These are phyloP conservation scores for Magnusiomyces suaveolens DNA, from an alignment of 1,139 yeast genomes.

Conservation along the genomic window DNA sequence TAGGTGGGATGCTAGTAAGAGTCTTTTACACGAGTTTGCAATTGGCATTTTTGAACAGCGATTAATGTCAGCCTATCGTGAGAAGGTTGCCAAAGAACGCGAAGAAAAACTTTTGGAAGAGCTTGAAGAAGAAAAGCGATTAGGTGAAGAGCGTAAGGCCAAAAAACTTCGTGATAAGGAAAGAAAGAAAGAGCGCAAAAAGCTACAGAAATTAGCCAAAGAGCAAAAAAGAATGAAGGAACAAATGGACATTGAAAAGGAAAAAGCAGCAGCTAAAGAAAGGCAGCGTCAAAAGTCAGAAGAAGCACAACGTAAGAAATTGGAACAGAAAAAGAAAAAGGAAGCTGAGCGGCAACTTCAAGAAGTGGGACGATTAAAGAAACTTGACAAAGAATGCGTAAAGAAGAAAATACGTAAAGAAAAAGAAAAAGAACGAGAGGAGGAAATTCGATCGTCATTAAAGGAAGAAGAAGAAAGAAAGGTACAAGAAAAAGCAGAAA, in stretches of 20 bases:
- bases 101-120: slow-evolving; percentile 66
- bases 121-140: slow-evolving; percentile 65
- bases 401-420: slow-evolving; percentile 31
- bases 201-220: slow-evolving; percentile 56
- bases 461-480: slow-evolving; percentile 20
- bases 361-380: slow-evolving; percentile 29
- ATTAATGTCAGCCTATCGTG: slow-evolving; percentile 62
- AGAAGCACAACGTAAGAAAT: slow-evolving; percentile 47
- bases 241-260: slow-evolving; percentile 47
- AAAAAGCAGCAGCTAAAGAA: slow-evolving; percentile 38
- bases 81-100: slow-evolving; percentile 63
- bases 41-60: slow-evolving; percentile 65
- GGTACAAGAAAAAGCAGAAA: slow-evolving; percentile 10
- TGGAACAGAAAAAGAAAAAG: slow-evolving; percentile 40
- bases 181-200: slow-evolving; percentile 68
- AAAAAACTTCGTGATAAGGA: slow-evolving; percentile 66
- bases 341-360: slow-evolving; percentile 36
- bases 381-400: slow-evolving; percentile 37
- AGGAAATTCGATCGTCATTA: slow-evolving; percentile 31
- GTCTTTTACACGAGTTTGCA: slow-evolving; percentile 65
- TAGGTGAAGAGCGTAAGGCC: slow-evolving; percentile 60
- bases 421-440: slow-evolving; percentile 36
- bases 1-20: slow-evolving; percentile 65
- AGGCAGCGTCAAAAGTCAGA: slow-evolving; percentile 45
- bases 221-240: slow-evolving; percentile 60